Conservation (phyloP, 1,139 yeast genomes). For the Pneumocystis carinii region DNA sequence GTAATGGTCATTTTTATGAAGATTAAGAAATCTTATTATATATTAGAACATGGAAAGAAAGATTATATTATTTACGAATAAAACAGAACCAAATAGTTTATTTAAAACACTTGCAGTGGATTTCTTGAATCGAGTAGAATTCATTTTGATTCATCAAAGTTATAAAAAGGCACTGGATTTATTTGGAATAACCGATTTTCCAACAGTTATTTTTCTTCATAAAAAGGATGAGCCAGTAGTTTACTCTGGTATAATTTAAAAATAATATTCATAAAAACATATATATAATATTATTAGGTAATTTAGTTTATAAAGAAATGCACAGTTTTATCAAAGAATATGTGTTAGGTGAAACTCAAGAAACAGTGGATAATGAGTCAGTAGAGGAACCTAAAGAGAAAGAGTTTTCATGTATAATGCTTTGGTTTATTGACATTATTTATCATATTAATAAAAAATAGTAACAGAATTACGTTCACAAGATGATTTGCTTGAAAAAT, state of each 20-base stretch:
- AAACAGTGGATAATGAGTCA: neutral
- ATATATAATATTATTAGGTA: neutral
- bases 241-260: neutral
- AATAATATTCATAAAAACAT: neutral
- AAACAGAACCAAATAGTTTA: neutral
- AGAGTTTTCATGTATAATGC: neutral
- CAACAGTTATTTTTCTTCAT: neutral
- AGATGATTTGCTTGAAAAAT: neutral
- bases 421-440: neutral
- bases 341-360: neutral
- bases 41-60: neutral
- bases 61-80: neutral
- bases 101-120: neutral
- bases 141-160: neutral
- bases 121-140: neutral
- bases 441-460: neutral
- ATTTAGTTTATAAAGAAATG: neutral
- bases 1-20: neutral
- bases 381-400: neutral
- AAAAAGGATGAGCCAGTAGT: neutral
- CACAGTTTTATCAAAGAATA: neutral
- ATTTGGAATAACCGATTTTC: neutral
- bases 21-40: neutral
- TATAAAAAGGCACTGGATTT: neutral
- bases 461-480: neutral